Percentiles rank a stretch among this genome's conserved stretches.
These are phyloP conservation scores for Suillus discolor DNA, from an alignment of 768 basidiomycete species.

Conservation along the genomic window DNA sequence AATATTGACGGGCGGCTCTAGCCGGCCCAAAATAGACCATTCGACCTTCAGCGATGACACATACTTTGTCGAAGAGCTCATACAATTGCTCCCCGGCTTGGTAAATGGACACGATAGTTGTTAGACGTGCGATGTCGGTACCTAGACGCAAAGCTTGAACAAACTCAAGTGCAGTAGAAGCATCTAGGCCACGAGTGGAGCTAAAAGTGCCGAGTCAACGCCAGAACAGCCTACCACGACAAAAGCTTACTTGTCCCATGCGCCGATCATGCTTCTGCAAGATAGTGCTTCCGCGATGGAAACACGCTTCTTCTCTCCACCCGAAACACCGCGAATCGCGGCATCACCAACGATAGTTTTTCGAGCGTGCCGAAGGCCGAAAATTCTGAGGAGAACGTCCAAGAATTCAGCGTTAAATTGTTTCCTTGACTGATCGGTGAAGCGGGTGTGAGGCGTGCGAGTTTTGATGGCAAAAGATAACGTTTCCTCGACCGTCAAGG, in stretches of 20 bases:
- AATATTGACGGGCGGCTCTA: conserved; percentile 53
- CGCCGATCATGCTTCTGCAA: conserved; percentile 59
- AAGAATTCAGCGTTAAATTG: conserved; percentile 29
- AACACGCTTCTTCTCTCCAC: conserved; percentile 82
- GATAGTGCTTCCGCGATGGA: conserved; percentile 76
- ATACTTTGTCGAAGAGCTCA: conserved; percentile 68
- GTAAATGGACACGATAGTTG: conserved; percentile 83
- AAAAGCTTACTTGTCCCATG: conserved; percentile 73
- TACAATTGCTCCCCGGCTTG: conserved; percentile 77
- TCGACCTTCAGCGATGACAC: conserved; percentile 56
- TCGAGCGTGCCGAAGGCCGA: conserved; percentile 73
- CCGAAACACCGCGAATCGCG: conserved; percentile 70
- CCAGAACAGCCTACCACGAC: neutral
- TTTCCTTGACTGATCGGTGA: conserved; percentile 21
- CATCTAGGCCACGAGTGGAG: conserved; percentile 65
- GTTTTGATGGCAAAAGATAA: conserved; percentile 55
- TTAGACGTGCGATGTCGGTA: conserved; percentile 54
- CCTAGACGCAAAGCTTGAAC: conserved; percentile 64
- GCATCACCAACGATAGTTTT: conserved; percentile 81
- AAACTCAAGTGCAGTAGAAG: conserved; percentile 75
- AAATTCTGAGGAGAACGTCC: conserved; percentile 64
- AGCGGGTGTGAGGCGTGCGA: conserved; percentile 41
- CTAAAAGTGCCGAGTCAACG: conserved; percentile 36
- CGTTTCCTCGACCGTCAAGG: conserved; percentile 50
- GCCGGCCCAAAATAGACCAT: conserved; percentile 62